These are phyloP conservation scores for Diaporthe batatas DNA, from an alignment of 2,329 filamentous ascomycete genomes.

Conservation along the genomic window DNA sequence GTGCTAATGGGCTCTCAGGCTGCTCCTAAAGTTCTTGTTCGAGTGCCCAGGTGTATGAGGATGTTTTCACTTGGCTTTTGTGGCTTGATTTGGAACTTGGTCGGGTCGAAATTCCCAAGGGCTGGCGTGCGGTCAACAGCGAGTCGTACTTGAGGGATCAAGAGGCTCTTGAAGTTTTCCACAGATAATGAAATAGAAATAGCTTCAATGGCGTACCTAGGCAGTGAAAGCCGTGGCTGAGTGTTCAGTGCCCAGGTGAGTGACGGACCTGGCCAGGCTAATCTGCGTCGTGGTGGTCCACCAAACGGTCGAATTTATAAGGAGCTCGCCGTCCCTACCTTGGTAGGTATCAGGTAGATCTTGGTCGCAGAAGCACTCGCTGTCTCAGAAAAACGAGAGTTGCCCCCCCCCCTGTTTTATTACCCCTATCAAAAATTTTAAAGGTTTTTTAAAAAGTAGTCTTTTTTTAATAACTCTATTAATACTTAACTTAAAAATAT, in stretches of 20 bases:
- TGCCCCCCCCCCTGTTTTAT: too few species aligned
- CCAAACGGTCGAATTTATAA: slow-evolving; percentile 54
- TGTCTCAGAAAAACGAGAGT: too few species aligned
- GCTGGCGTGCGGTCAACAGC: neutral
- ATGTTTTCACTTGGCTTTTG: neutral
- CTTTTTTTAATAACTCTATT: too few species aligned
- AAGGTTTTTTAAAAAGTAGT: too few species aligned
- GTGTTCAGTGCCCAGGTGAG: slow-evolving; percentile 42
- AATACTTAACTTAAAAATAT: too few species aligned
- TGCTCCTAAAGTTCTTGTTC: neutral
- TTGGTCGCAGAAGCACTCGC: neutral
- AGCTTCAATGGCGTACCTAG: slow-evolving; percentile 46
- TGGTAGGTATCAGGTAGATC: too few species aligned
- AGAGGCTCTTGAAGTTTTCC: slow-evolving; percentile 38
- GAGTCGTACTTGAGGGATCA: slow-evolving; percentile 45
- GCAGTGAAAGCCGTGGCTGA: slow-evolving; percentile 47
- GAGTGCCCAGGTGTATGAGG: neutral
- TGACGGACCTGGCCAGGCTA: slow-evolving; percentile 51
- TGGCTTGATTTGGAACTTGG: slow-evolving; percentile 46
- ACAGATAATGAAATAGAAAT: too few species aligned
- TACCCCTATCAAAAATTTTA: too few species aligned
- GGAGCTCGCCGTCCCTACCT: too few species aligned
- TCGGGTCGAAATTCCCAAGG: neutral
- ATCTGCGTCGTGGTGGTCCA: slow-evolving; percentile 53
- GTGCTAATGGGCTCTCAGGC: too few species aligned